Base-by-base conservation (phyloP, 2,329 filamentous ascomycete species). In the Ophiognomonia clavigignenti-juglandacearum region DNA sequence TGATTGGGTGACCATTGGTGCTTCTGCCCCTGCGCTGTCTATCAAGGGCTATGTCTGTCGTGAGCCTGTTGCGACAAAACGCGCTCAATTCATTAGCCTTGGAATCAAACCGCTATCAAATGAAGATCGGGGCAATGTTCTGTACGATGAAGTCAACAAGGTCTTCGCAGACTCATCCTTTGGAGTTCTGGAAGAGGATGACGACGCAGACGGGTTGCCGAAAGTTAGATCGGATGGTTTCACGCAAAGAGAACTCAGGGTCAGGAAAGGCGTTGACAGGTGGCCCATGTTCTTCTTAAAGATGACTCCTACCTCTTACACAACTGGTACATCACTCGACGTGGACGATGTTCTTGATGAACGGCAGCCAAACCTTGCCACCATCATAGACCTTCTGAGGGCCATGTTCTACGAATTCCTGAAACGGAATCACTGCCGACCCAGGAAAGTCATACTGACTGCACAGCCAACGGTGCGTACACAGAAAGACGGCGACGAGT, bases 261-360 rank as follows among this genome's bases (percentile, higher is more conserved):
- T 66, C 11, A 74, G 72, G 36, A 92, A 88, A 60, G 75, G 82
- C 0, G 70, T 91, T 9, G 89, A 96, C 58, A 78, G 81, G 42
- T 93, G 88, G 82, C 90, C 92, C 0, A 92, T 92, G 83, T 97
- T 96, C 58, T 86, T 83, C 56, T 67, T 97, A n/a, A 80, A 80
- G 23, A 77, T 96, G 29, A 67, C 72, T 2, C 57, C 42, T 31
- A 18, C 23, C 18, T 14, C 24, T 16, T 23, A 42, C 4, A 13
- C 19, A 2, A 34, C 22, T 6, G 13, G 38, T 6, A 10, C 6
- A 8, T 11, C 42, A 10, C 51, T 57, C 2, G 63, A 65, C n/a
- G 23, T 63, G 2, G 64, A 71, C n/a, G 62, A 65, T 16, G 46
- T 74, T 11, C 59, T 78, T 2, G 67, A 75, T 43, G 69, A 75